Evolutionary conservation across 805 yeast genomes (phyloP).

Genomic region (Cyberlindnera saturnus): DNA sequence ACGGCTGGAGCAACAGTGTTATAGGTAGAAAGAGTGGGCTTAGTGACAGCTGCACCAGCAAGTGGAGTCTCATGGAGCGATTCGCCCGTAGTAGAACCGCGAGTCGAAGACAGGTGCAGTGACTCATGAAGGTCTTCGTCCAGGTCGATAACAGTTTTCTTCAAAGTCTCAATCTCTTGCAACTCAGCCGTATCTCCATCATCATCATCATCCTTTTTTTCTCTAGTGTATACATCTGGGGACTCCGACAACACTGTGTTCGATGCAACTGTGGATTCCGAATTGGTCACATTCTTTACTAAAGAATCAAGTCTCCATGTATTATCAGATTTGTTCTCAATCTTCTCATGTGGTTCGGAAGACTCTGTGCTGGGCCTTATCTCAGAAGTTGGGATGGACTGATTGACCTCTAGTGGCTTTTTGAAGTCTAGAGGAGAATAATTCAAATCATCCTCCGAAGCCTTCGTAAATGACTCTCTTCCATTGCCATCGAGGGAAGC

Average conservation of each 20-base stretch:
- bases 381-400: too few species aligned
- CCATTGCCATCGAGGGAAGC: neutral
- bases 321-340: neutral
- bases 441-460: constrained; percentile 3
- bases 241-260: neutral
- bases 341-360: neutral
- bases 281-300: neutral
- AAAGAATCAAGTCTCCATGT: constrained; percentile 2
- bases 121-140: too few species aligned
- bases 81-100: too few species aligned
- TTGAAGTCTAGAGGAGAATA: constrained; percentile 1
- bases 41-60: too few species aligned
- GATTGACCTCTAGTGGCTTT: neutral
- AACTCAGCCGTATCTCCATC: neutral
- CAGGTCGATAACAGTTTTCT: too few species aligned
- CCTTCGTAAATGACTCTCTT: neutral
- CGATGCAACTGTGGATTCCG: neutral
- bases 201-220: neutral
- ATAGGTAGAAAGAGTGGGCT: too few species aligned
- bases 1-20: too few species aligned
- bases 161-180: neutral
- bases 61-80: too few species aligned
- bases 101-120: too few species aligned
- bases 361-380: too few species aligned
- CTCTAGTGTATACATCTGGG: neutral